Percentiles rank a stretch among this genome's conserved stretches.
phyloP scores from a whole-genome alignment of 192 early-diverging fungal species.

The Backusella tuberculispora region DNA sequence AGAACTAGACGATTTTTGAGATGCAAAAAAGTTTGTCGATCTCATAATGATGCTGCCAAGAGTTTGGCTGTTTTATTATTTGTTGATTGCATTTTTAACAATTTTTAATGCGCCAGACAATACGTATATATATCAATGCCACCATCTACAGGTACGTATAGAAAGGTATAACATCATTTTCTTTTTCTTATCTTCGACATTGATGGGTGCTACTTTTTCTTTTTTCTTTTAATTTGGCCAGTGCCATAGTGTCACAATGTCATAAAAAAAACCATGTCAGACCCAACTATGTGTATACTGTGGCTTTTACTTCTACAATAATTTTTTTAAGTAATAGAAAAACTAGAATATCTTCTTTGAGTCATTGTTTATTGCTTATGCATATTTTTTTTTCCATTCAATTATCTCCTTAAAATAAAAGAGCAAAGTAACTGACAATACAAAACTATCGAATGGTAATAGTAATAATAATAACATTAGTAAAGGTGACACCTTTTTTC shows the following conservation, averaged over 20 bases:
- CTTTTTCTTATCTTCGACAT: neutral
- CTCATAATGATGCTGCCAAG: neutral
- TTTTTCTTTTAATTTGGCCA: neutral
- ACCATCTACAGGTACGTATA: too few species aligned
- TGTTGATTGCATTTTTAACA: neutral
- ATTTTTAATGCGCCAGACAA: neutral
- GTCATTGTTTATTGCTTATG: neutral
- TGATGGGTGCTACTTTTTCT: too few species aligned
- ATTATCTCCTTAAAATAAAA: constrained; percentile 1
- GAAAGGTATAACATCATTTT: neutral
- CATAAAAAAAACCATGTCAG: neutral
- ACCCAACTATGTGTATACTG: neutral
- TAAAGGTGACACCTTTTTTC: neutral
- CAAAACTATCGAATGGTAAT: neutral
- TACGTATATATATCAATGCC: neutral
- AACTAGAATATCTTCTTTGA: neutral
- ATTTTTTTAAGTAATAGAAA: neutral
- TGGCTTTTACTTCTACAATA: neutral
- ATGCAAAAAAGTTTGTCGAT: neutral
- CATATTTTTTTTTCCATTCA: neutral
- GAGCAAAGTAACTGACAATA: neutral
- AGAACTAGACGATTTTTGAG: too few species aligned
- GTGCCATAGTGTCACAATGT: neutral
- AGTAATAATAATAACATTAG: neutral
- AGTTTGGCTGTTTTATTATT: neutral